These are phyloP conservation scores for Solanum sejunctum DNA, from an alignment of 257 asterid species.

Conservation along the genomic window DNA sequence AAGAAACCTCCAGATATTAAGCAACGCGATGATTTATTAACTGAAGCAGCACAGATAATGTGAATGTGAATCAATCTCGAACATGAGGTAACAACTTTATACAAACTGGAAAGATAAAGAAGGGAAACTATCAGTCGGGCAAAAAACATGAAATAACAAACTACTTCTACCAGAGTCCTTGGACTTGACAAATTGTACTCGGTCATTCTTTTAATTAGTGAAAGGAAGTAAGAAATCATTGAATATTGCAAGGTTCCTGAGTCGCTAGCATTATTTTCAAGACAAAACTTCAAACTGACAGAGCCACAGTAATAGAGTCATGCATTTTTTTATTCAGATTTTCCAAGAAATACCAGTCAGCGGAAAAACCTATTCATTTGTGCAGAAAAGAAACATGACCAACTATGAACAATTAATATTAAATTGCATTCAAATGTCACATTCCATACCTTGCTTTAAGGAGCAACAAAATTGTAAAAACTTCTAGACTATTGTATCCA, in stretches of 20 bases:
- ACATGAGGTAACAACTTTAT: neutral
- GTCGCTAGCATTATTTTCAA: neutral
- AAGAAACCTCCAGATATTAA: neutral
- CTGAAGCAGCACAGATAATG: neutral
- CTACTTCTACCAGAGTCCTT: neutral
- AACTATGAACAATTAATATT: neutral
- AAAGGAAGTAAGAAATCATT: neutral
- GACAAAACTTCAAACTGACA: neutral
- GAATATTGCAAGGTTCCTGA: neutral
- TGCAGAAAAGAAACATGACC: neutral
- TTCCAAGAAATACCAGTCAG: neutral
- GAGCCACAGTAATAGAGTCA: neutral
- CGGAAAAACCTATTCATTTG: neutral
- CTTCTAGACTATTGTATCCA: slow-evolving; percentile 96
- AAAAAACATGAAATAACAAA: neutral
- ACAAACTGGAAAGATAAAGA: neutral
- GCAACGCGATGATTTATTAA: neutral
- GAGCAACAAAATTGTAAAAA: slow-evolving; percentile 88
- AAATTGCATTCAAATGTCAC: neutral
- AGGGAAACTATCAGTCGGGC: neutral
- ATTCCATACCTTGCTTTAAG: slow-evolving; percentile 82
- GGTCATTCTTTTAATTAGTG: neutral
- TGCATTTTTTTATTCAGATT: neutral
- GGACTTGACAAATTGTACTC: neutral
- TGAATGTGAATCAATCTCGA: neutral